Evolutionary conservation across 305 asterid species (phyloP).

Genomic region (Fraxinus sp.): DNA sequence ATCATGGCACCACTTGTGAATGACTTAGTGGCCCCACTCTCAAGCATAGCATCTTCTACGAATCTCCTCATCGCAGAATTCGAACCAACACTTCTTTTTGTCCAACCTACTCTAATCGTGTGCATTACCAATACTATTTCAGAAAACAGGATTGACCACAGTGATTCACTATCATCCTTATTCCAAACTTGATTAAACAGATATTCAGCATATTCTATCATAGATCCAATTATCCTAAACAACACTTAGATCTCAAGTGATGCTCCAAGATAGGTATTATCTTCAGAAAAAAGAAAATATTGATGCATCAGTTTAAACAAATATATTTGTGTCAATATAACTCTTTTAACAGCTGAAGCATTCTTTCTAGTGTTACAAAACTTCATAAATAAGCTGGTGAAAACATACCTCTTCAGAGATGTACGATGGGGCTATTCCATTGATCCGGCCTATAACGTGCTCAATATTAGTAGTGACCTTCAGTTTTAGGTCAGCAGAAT

Average conservation of each 20-base stretch:
- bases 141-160: background rate
- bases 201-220: background rate
- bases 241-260: background rate
- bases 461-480: slow-evolving; percentile 78
- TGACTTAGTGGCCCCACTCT: background rate
- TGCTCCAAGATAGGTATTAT: background rate
- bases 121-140: background rate
- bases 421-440: slow-evolving; percentile 79
- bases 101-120: background rate
- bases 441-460: slow-evolving; percentile 76
- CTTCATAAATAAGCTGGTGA: background rate
- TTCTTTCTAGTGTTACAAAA: background rate
- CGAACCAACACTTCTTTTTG: background rate
- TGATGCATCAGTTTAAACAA: background rate
- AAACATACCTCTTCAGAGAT: slow-evolving; percentile 83
- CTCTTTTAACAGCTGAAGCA: background rate
- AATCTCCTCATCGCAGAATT: background rate
- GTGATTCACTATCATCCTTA: background rate
- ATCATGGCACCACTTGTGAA: background rate
- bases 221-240: background rate
- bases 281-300: background rate
- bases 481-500: slow-evolving; percentile 75
- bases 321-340: background rate
- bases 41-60: background rate
- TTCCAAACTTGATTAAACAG: background rate